Evolutionary conservation across 176 grass and related monocot genomes (phyloP).

Genomic region (Zea mays): Zm-B73-REFERENCE-NAM-5.0 NC_050096.1:65914001-65914500

Average conservation of each 20-base stretch:
- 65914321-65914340: no score
- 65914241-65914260: not conserved
- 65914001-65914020: not conserved
- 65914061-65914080: not conserved
- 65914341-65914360: no score
- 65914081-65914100: not conserved
- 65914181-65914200: not conserved
- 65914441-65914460: no score
- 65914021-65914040: not conserved
- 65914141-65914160: not conserved
- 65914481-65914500: no score
- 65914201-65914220: not conserved
- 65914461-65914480: no score
- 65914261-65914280: not conserved
- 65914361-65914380: no score
- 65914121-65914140: not conserved
- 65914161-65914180: not conserved
- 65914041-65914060: slow-evolving; percentile 3
- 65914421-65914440: no score
- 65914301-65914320: no score
- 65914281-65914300: not conserved
- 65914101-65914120: not conserved
- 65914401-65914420: no score
- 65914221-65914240: not conserved
- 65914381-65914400: no score